These are phyloP conservation scores for Fusarium sp. DNA, from an alignment of 2,329 filamentous ascomycete genomes.

Conservation along the genomic window DNA sequence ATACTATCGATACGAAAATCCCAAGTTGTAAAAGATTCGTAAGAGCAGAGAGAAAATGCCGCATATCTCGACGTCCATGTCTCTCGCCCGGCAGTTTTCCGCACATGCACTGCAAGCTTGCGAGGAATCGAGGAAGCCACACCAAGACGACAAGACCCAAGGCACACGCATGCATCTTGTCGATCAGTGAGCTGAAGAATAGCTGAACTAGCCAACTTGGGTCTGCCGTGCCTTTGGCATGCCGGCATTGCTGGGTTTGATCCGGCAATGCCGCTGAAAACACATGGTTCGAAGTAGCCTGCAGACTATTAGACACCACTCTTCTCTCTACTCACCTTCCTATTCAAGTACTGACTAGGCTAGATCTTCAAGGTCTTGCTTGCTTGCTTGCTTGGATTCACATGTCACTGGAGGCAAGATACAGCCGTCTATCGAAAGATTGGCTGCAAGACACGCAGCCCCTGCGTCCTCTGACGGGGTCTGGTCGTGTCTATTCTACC, in stretches of 20 bases:
- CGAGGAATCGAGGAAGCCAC: not conserved
- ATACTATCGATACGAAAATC: slow-evolving; percentile 1
- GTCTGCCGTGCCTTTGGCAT: not conserved
- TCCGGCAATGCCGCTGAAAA: not conserved
- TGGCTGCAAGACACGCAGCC: too few species aligned
- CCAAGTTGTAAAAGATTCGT: not conserved
- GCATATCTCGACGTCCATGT: not conserved
- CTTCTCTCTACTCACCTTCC: not conserved
- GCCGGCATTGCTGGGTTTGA: not conserved
- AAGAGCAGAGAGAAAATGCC: slow-evolving; percentile 10
- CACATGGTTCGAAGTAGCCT: not conserved
- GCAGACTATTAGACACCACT: not conserved
- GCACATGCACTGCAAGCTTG: not conserved
- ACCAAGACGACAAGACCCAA: not conserved
- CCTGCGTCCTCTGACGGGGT: too few species aligned
- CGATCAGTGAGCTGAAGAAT: not conserved
- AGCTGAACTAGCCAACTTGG: not conserved
- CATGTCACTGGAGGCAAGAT: too few species aligned
- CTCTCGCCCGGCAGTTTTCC: not conserved
- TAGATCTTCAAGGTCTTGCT: too few species aligned
- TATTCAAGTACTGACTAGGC: not conserved
- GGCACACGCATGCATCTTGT: not conserved
- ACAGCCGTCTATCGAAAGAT: too few species aligned
- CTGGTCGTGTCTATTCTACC: too few species aligned
- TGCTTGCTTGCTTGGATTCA: too few species aligned